Conservation (phyloP, 371 early-diverging fungal genomes). For the Umbelopsis sp. region DNA sequence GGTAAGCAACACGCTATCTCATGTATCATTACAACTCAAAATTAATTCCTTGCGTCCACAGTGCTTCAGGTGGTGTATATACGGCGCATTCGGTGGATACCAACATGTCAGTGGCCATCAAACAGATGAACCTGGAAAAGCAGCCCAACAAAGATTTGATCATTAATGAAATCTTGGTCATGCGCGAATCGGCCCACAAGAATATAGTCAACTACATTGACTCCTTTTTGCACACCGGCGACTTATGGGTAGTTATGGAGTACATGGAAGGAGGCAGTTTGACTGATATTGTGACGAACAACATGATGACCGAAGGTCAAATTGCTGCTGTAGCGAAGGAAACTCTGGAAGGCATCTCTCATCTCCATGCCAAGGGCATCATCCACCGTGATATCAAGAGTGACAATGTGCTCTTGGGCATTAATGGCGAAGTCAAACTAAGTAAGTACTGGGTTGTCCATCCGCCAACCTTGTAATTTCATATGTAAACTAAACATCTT, state of each 20-base stretch:
- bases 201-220: constrained; percentile 91
- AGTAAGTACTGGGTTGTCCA: constrained; percentile 40
- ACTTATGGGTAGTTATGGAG: constrained; percentile 89
- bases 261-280: constrained; percentile 93
- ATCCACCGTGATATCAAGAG: constrained; percentile 96
- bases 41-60: constrained; percentile 17
- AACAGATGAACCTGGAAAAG: constrained; percentile 88
- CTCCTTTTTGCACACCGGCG: constrained; percentile 74
- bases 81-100: constrained; percentile 73
- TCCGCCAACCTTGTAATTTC: too few species aligned
- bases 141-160: constrained; percentile 91
- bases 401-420: constrained; percentile 87
- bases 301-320: constrained; percentile 87
- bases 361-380: constrained; percentile 85
- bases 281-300: constrained; percentile 81
- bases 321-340: constrained; percentile 86
- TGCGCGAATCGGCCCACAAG: constrained; percentile 76
- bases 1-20: constrained; percentile 35
- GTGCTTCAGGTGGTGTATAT: constrained; percentile 66
- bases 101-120: constrained; percentile 75
- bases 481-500: not conserved
- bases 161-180: constrained; percentile 87
- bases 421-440: constrained; percentile 84
- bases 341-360: constrained; percentile 50
- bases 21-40: not conserved